Base-by-base conservation (phyloP, 352 stramenopile genomes). In the Phytophthora cryptogea region DNA sequence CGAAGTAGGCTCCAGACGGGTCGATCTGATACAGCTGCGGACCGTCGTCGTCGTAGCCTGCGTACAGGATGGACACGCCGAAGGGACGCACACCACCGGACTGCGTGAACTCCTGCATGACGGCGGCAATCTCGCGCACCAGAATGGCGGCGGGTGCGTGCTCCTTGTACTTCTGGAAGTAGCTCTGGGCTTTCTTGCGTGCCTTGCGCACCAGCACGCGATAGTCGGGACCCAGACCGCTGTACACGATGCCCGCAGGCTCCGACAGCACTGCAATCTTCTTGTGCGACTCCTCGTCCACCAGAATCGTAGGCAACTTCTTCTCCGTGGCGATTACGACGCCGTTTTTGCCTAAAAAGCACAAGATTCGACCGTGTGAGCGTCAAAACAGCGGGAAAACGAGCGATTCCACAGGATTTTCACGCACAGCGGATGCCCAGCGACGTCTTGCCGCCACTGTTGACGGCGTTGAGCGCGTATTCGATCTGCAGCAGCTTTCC, bases 401-500 rank as follows among this genome's bases (percentile, higher is more conserved):
- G n/a, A 14, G 36, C 5, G 4, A 10, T 39, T 28, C 54, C n/a
- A 26, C 0, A 8, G 37, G 0, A 17, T 30, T 37, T 41, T 36
- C n/a, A 37, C 78, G 35, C 76, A 94, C 84, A 92, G 51, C 92
- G 91, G 71, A 99, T 99, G 65, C 98, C 98, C 16, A 99, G 76
- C 39, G 96, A 98, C 20, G 96, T 98, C 59, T 98, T 97, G 26
- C 98, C 98, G 65, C 98, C 94, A 54, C 89, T 90, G 68, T 97
- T 93, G n/a, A 99, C 97, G 7, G 97, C 97, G 61, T 98, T 99
- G 2, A 99, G 84, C 27, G 98, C 98, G 67, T 99, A 99, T 78
- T 99, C 97, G 67, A 99, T 99, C 85, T 99, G 97, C 44, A 99
- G 86, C 44, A 99, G 86, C 83, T 99, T 99, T 44, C 98, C 98